phyloP scores from a whole-genome alignment of 257 asterid genomes.

The Solanum corneliomulleri region DNA sequence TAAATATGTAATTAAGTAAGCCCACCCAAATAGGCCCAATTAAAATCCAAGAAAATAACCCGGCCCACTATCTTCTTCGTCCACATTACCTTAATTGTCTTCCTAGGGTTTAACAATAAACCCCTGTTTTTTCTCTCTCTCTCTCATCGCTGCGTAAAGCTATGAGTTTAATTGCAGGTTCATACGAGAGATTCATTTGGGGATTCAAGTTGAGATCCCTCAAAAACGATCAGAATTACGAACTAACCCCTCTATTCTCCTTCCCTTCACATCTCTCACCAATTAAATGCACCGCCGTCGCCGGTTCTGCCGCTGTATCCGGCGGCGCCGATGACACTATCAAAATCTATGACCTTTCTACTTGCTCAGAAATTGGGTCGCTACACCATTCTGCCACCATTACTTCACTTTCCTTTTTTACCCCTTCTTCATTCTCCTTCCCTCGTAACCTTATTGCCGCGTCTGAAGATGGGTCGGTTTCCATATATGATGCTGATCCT shows the following conservation, averaged over 20 bases:
- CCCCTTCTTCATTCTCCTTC: conserved; percentile 51
- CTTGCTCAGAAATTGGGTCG: conserved; percentile 77
- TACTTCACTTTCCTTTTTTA: conserved; percentile 65
- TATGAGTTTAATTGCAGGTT: conserved; percentile 83
- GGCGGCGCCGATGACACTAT: conserved; percentile 93
- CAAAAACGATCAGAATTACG: conserved; percentile 16
- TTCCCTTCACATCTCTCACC: conserved; percentile 94
- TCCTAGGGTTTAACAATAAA: not conserved
- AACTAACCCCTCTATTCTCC: conserved; percentile 59
- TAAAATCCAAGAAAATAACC: not conserved
- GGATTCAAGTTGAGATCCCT: conserved; percentile 56
- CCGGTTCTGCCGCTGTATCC: conserved; percentile 77
- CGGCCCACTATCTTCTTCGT: not conserved
- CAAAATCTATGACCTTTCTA: conserved; percentile 79
- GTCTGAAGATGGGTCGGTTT: conserved; percentile 52
- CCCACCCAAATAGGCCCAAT: not conserved
- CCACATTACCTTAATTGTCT: not conserved
- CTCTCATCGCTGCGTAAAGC: not conserved
- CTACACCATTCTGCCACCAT: conserved; percentile 59
- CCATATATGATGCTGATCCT: conserved; percentile 83
- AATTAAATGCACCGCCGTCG: conserved; percentile 77
- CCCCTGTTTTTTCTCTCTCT: not conserved
- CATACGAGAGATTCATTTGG: conserved; percentile 95
- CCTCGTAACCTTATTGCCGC: conserved; percentile 78
- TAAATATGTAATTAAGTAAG: not conserved